Percentiles rank a stretch among this genome's conserved stretches.
These are phyloP conservation scores for Agastache rugosa DNA, from an alignment of 257 asterid genomes.

Conservation along the genomic window DNA sequence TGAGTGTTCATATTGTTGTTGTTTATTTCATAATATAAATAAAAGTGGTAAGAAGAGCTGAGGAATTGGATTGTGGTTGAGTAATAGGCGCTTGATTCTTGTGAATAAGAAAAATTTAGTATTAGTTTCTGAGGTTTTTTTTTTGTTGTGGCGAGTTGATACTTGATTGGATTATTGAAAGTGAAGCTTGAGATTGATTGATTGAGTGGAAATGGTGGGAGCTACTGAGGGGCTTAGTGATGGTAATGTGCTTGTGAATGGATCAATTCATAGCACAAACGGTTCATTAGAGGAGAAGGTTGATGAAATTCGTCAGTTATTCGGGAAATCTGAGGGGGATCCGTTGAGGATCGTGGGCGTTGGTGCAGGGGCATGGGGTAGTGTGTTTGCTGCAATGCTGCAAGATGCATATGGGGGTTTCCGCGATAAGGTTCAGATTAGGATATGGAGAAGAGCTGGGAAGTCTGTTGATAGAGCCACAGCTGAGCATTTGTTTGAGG, in stretches of 20 bases:
- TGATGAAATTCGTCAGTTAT: slow-evolving; percentile 63
- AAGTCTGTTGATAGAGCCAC: slow-evolving; percentile 78
- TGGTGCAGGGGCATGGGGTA: slow-evolving; percentile 99
- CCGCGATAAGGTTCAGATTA: slow-evolving; percentile 80
- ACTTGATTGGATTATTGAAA: slow-evolving; percentile 25
- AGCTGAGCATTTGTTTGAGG: slow-evolving; percentile 87
- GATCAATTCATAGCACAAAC: slow-evolving; percentile 53
- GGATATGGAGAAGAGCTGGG: slow-evolving; percentile 94
- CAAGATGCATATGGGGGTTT: slow-evolving; percentile 79
- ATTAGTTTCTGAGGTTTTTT: slow-evolving; percentile 14
- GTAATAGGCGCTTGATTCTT: slow-evolving; percentile 28
- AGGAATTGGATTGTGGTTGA: slow-evolving; percentile 27
- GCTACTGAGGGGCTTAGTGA: slow-evolving; percentile 42
- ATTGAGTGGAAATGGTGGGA: slow-evolving; percentile 56
- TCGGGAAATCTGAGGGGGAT: slow-evolving; percentile 78
- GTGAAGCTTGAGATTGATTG: slow-evolving; percentile 23
- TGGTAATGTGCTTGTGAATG: slow-evolving; percentile 48
- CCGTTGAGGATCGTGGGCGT: slow-evolving; percentile 80
- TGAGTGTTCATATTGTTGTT: slow-evolving; percentile 39
- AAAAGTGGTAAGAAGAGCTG: background rate
- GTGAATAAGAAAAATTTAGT: background rate
- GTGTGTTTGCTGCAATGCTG: slow-evolving; percentile 89
- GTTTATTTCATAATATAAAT: background rate
- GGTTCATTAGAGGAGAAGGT: slow-evolving; percentile 64
- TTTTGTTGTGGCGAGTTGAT: slow-evolving; percentile 2